Evolutionary conservation across 768 basidiomycete genomes (phyloP), one percentile per base, ranked within the genome.

Genomic region (Glaciozyma antarctica): DNA sequence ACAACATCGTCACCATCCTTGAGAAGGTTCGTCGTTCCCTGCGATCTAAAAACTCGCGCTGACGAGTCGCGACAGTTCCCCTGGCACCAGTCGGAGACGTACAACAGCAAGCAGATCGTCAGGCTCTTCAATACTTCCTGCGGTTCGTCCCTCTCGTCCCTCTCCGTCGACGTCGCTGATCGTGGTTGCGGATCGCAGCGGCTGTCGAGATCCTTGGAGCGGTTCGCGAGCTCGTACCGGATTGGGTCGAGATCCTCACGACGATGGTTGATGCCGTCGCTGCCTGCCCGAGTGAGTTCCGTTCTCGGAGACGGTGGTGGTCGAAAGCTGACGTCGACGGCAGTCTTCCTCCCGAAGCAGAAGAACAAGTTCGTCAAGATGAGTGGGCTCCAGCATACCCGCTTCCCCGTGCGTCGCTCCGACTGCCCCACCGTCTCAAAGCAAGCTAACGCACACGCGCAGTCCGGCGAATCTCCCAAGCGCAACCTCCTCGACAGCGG

Each of bases 1-100:
- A 55, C 60, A 66, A 70, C 52, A 32, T 70, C 52, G 65, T 70
- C 38, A 54, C 65, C 28, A 58, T 70, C n/a, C 44, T 70, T 17
- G 61, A 64, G 41, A 70, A 70, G 52, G 68, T 64, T n/a, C 30
- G 64, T 56, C n/a, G 41, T 21, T 3, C 26, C 34, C 9, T 32
- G 26, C 30, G 13, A 32, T 15, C 5, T 12, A 1, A 22, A n/a
- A 58, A 19, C 56, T 44, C 17, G n/a, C 5, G 1, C 24, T 44
- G 10, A 17, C 32, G 15, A 5, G n/a, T 58, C 43, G 21, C n/a
- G n/a, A 24, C 56, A 69, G 67, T 55, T 60, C 24, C 67, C 67
- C 9, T 69, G 61, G 51, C 55, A 62, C 8, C 61, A 56, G 44
- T 34, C 32, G 21, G 24, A 54, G n/a, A 43, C 49, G 21, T 63